A percentile compares a stretch with the other conserved stretches of the same genome.
These are phyloP conservation scores for Diaporthe vexans DNA, from an alignment of 2,329 filamentous ascomycete genomes.

Conservation along the genomic window DNA sequence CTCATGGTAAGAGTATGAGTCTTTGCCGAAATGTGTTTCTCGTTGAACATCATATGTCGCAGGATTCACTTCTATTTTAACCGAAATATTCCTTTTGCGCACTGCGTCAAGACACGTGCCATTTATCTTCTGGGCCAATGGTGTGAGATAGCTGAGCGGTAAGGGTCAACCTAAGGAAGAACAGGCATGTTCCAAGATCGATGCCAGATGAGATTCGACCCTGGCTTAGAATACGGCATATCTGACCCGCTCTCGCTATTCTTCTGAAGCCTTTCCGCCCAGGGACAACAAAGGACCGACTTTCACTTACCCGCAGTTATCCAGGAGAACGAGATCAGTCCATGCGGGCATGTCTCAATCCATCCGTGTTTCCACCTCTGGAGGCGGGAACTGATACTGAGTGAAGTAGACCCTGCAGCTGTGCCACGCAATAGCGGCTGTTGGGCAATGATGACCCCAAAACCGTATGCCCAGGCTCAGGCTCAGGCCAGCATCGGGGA, in stretches of 20 bases:
- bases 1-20: too few species aligned
- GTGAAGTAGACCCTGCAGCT: too few species aligned
- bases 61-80: too few species aligned
- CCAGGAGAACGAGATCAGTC: not conserved
- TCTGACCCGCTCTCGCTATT: not conserved
- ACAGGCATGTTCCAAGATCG: not conserved
- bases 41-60: too few species aligned
- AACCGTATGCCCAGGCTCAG: too few species aligned
- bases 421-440: too few species aligned
- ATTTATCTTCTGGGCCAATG: not conserved
- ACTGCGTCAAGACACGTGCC: not conserved
- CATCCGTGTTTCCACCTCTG: conserved; percentile 42
- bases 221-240: not conserved
- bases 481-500: too few species aligned
- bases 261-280: not conserved
- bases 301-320: not conserved
- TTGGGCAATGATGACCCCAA: too few species aligned
- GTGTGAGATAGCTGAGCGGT: not conserved
- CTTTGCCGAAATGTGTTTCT: too few species aligned
- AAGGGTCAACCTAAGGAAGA: not conserved
- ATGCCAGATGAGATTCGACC: not conserved
- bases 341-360: not conserved
- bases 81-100: too few species aligned
- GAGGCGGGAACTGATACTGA: conserved; percentile 35
- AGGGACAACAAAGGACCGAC: not conserved